phyloP scores from a whole-genome alignment of 2,329 filamentous ascomycete species.

The Trichoderma gracile region DNA sequence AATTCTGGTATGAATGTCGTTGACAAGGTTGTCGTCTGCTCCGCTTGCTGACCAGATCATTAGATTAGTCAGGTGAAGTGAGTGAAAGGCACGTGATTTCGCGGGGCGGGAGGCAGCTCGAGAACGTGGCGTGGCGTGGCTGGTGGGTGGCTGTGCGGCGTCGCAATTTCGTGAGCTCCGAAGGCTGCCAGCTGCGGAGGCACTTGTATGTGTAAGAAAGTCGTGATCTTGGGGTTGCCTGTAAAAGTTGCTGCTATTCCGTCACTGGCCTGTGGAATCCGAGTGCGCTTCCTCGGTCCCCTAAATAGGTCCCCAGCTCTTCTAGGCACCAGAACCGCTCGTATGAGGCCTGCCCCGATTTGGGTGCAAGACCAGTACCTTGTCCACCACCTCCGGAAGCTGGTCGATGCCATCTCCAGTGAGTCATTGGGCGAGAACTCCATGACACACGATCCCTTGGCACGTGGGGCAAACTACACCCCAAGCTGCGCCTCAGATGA shows the following conservation, averaged over 20 bases:
- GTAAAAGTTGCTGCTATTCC: neutral
- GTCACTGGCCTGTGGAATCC: neutral
- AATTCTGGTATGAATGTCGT: constrained; percentile 34
- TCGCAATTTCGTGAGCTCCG: neutral
- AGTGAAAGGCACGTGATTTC: constrained; percentile 35
- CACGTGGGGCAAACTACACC: constrained; percentile 25
- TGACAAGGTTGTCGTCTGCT: constrained; percentile 23
- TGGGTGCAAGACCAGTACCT: neutral
- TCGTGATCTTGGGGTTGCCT: neutral
- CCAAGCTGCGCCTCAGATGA: constrained; percentile 32
- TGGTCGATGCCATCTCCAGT: constrained; percentile 13
- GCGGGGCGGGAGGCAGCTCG: neutral
- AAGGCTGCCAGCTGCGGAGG: too few relatives aligned
- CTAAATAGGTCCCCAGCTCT: constrained; percentile 16
- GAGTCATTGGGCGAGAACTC: constrained; percentile 14
- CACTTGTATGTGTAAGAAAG: too few relatives aligned
- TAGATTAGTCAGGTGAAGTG: constrained; percentile 42
- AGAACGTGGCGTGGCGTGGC: constrained; percentile 2
- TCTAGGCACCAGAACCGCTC: constrained; percentile 10
- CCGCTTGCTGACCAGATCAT: constrained; percentile 27
- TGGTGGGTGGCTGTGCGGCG: constrained; percentile 8
- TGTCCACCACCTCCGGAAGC: neutral
- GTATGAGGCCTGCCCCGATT: constrained; percentile 14
- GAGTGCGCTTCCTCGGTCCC: neutral
- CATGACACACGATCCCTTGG: constrained; percentile 4